Base-by-base conservation (phyloP, 352 stramenopile species). In the Globisporangium sylvaticum region DNA sequence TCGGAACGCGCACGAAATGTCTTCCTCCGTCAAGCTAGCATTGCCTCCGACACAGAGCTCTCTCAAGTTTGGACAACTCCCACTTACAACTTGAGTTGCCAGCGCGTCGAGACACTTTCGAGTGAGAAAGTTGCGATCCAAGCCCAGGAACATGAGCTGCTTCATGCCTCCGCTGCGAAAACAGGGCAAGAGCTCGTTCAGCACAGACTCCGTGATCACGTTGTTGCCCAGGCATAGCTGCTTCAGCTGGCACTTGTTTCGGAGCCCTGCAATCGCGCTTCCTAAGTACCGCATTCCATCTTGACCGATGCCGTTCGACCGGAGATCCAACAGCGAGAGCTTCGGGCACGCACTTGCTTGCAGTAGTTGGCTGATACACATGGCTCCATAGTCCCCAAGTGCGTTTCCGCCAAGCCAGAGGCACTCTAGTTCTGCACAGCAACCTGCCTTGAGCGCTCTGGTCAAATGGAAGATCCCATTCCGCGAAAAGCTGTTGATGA, bases 41-140 rank as follows among this genome's bases (percentile, higher is more conserved):
- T 75, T 78, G 53, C 70, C 68, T n/a, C 72, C 72, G 22, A 78
- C 56, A 50, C 68, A 71, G 10, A 78, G 61, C 65, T 78, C 72
- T 14, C 60, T 62, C 32, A 78, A 60, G 4, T 34, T 18, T 0
- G 72, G 65, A 44, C 68, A 73, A 2, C 39, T 39, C 18, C 68
- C 68, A 25, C 50, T 46, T 0, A 70, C 32, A 2, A 75, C 39
- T 52, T 57, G 64, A 1, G 8, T 6, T 0, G 68, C 72, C 8
- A 78, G 58, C 25, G 61, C 27, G 20, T 68, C 31, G 57, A 78
- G 12, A 56, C 72, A 66, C 0, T 58, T 48, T 15, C 59, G 48
- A 24, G 70, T 64, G 7, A 75, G 39, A n/a, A 78, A 78, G 60
- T 78, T 78, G 52, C 67, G 60, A 53, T 71, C 65, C 7, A 78